These are phyloP conservation scores for Sporothrix mexicana DNA, from an alignment of 2,329 filamentous ascomycete genomes.

Conservation along the genomic window DNA sequence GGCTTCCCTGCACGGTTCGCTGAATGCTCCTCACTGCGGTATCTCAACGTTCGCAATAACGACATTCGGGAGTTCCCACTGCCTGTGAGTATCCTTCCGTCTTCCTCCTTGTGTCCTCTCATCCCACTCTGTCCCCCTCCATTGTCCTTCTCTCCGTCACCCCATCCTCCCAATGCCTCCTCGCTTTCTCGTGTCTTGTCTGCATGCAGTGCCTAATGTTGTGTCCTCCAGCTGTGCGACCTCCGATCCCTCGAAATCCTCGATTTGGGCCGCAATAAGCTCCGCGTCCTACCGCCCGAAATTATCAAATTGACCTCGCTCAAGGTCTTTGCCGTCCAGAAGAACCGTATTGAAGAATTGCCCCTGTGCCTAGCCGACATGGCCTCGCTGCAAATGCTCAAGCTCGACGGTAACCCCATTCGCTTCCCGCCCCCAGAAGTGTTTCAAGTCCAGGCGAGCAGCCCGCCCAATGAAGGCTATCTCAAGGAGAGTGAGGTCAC, in stretches of 20 bases:
- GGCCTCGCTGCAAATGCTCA: constrained; percentile 85
- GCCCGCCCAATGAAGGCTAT: constrained; percentile 60
- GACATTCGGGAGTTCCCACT: constrained; percentile 68
- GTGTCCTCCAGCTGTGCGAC: constrained; percentile 72
- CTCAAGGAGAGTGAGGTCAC: constrained; percentile 68
- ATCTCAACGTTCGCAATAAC: constrained; percentile 81
- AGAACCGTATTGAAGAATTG: constrained; percentile 84
- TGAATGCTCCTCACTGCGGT: constrained; percentile 77
- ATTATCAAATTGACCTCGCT: constrained; percentile 82
- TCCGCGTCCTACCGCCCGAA: constrained; percentile 76
- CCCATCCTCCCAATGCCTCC: constrained; percentile 15
- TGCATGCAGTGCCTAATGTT: constrained; percentile 18
- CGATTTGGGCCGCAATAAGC: constrained; percentile 87
- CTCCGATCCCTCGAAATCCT: constrained; percentile 88
- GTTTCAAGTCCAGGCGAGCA: constrained; percentile 63
- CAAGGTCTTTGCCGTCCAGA: constrained; percentile 86
- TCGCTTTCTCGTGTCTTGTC: constrained; percentile 34
- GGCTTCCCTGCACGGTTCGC: constrained; percentile 73
- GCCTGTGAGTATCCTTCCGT: constrained; percentile 50
- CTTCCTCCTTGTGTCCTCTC: neutral
- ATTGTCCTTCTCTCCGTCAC: constrained; percentile 25
- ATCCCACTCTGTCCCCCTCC: neutral
- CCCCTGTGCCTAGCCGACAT: constrained; percentile 87
- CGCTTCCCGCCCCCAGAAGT: constrained; percentile 76
- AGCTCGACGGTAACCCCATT: constrained; percentile 87